Evolutionary conservation across 768 basidiomycete species (phyloP).

Genomic region (Exsudoporus frostii): DNA sequence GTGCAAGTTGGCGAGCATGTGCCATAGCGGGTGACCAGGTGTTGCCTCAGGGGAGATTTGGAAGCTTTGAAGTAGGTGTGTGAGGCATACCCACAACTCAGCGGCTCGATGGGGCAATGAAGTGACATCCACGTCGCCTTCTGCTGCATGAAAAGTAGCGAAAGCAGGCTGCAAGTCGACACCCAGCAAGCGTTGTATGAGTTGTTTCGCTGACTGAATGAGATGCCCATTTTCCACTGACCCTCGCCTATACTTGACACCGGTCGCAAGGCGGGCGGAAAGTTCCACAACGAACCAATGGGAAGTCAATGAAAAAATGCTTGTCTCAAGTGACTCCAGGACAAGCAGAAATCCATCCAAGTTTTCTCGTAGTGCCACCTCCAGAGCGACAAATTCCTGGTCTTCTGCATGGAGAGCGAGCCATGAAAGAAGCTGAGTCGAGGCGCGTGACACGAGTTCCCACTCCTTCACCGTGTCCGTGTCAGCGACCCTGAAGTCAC

Average conservation of each 20-base stretch:
- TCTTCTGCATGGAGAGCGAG: conserved; percentile 35
- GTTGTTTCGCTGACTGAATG: conserved; percentile 32
- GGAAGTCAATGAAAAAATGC: conserved; percentile 39
- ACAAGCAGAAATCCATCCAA: conserved; percentile 37
- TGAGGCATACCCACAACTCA: conserved; percentile 73
- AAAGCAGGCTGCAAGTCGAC: conserved; percentile 44
- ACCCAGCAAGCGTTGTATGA: conserved; percentile 52
- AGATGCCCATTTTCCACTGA: conserved; percentile 23
- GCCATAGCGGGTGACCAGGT: conserved; percentile 44
- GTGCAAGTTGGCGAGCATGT: conserved; percentile 36
- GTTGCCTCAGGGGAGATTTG: conserved; percentile 14
- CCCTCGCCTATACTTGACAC: conserved; percentile 27
- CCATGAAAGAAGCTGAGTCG: conserved; percentile 49
- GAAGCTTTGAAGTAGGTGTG: conserved; percentile 48
- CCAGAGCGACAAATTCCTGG: conserved; percentile 31
- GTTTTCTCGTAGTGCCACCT: conserved; percentile 34
- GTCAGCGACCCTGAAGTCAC: conserved; percentile 31
- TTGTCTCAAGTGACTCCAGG: conserved; percentile 37
- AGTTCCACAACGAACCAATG: conserved; percentile 68
- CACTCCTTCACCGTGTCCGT: conserved; percentile 34
- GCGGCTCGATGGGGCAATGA: conserved; percentile 42
- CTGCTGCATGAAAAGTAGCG: conserved; percentile 16
- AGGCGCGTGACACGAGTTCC: conserved; percentile 37
- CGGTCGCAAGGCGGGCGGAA: conserved; percentile 36
- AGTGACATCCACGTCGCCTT: conserved; percentile 31